phyloP scores from a whole-genome alignment of 1,284 basidiomycete species.

The Phlebopus sp. region DNA sequence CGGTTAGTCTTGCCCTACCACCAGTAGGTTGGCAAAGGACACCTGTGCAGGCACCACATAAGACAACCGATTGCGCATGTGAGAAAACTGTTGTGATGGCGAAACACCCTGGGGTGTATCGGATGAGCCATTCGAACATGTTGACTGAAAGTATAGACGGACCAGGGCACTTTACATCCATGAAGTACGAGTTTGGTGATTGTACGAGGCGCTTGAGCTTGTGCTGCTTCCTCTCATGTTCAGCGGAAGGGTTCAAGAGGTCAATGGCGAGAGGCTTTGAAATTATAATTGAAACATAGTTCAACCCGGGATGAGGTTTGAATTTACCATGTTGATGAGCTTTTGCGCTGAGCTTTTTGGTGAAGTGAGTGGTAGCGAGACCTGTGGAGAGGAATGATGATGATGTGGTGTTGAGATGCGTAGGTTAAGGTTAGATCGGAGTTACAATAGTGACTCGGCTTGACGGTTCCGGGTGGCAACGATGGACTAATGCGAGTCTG shows the following conservation, averaged over 20 bases:
- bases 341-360: not conserved
- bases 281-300: no score
- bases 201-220: conserved; percentile 99
- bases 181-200: conserved; percentile 97
- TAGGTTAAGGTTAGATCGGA: conserved; percentile 4
- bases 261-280: conserved; percentile 94
- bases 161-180: conserved; percentile 99
- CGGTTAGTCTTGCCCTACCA: conserved; percentile 97
- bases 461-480: not conserved
- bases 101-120: conserved; percentile 70
- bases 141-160: conserved; percentile 26
- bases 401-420: not conserved
- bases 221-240: conserved; percentile 87
- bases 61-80: conserved; percentile 90
- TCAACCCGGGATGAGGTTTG: no score
- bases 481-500: no score
- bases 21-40: conserved; percentile 98
- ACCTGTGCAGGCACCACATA: conserved; percentile 91
- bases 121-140: conserved; percentile 2
- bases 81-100: conserved; percentile 95
- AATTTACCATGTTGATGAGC: not conserved
- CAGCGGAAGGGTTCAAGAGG: conserved; percentile 93
- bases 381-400: conserved; percentile 1
- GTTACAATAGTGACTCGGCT: not conserved
- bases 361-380: not conserved